Base-by-base conservation (phyloP, 2,329 filamentous ascomycete species). In the Kalmusia sp. region DNA sequence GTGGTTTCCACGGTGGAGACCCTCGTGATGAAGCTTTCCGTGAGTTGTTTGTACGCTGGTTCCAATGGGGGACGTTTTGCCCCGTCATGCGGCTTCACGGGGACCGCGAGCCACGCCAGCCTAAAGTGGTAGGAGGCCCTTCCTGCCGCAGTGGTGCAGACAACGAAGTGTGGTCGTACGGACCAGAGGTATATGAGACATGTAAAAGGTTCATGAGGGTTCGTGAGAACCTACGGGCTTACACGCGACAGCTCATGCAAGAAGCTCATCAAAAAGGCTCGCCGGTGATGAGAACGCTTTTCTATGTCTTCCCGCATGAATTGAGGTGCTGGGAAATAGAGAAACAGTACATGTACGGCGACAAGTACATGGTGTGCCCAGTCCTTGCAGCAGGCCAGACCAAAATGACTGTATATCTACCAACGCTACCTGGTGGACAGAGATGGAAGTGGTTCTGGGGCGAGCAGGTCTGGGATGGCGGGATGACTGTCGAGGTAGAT, bases 151-250 rank as follows among this genome's bases (percentile, higher is more conserved):
- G 73, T 9, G 85, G 84, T 12, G 84, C 82, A 0, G 69, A 76
- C 0, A 87, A 88, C 59, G 87, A 89, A 67, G 82, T 89, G 1
- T 89, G 86, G 86, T 85, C 80, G 1, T 89, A 87, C 61, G 86
- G 87, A 0, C 77, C 81, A 6, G 78, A 84, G 24, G 80, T 86
- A 0, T 87, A 86, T 54, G 77, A 74, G 27, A 86, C 89, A 27
- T 86, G 84, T 67, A 78, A 79, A 63, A 82, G 78, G 58, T 88
- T 87, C 58, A 77, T 90, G 64, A 58, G 62, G 4, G 74, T 89
- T 11, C 78, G 86, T 2, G 86, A 89, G 68, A 65, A 79, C 28
- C 53, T 89, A 65, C 76, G 86, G 4, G 77, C 77, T 1, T 89
- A 89, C 55, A 86, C 82, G 0, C 71, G 86, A 2, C 67, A 54